These are phyloP conservation scores for Coriaria nepalensis DNA, from an alignment of 306 rosid species.

Conservation along the genomic window DNA sequence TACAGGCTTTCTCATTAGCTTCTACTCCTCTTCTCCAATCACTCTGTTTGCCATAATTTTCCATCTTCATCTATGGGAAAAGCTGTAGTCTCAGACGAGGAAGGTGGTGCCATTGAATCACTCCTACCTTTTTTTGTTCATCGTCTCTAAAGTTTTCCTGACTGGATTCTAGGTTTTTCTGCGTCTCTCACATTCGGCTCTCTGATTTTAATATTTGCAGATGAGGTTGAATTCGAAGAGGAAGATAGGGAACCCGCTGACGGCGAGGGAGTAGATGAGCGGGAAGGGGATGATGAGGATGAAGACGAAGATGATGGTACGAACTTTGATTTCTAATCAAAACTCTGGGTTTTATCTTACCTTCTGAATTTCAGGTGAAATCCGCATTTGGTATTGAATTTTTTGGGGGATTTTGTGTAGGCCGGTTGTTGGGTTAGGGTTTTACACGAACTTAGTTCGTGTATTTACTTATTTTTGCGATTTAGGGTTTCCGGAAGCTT, in stretches of 20 bases:
- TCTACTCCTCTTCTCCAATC: too few species aligned
- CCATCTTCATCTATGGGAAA: slow-evolving; percentile 22
- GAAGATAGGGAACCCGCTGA: slow-evolving; percentile 54
- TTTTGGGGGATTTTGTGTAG: slow-evolving; percentile 5
- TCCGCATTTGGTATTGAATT: not conserved
- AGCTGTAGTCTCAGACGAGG: slow-evolving; percentile 39
- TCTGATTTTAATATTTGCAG: slow-evolving; percentile 21
- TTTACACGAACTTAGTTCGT: not conserved
- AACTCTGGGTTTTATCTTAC: not conserved
- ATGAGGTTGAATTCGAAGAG: slow-evolving; percentile 60
- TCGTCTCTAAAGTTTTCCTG: not conserved
- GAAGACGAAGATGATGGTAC: slow-evolving; percentile 87
- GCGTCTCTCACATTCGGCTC: slow-evolving; percentile 5
- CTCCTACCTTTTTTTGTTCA: not conserved
- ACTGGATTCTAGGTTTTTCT: slow-evolving; percentile 10
- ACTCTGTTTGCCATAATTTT: not conserved
- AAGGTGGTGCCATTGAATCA: slow-evolving; percentile 37
- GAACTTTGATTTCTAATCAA: slow-evolving; percentile 5
- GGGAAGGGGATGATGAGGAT: slow-evolving; percentile 38
- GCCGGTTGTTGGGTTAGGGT: slow-evolving; percentile 11
- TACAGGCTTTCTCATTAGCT: too few species aligned
- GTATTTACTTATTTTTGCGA: too few species aligned
- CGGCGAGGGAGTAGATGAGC: slow-evolving; percentile 38
- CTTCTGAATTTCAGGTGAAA: not conserved
- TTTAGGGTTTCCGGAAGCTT: too few species aligned